These are phyloP conservation scores for Flagelloscypha sp. DNA, from an alignment of 768 basidiomycete genomes.

Conservation along the genomic window DNA sequence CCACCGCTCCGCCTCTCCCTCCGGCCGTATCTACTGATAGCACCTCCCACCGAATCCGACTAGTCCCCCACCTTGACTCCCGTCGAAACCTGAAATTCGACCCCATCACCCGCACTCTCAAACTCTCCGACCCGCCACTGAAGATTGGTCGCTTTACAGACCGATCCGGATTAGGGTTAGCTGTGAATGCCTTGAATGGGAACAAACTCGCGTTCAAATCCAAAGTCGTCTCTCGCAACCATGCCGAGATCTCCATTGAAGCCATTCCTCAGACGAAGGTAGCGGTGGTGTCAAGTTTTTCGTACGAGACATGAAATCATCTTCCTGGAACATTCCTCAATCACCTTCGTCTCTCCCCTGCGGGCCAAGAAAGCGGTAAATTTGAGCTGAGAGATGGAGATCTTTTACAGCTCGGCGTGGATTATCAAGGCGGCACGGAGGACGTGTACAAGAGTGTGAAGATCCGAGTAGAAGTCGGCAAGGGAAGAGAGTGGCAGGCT, in stretches of 20 bases:
- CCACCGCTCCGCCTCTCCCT: slow-evolving; percentile 13
- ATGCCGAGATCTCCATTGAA: slow-evolving; percentile 91
- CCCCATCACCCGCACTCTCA: slow-evolving; percentile 80
- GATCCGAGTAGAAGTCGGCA: slow-evolving; percentile 83
- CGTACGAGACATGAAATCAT: slow-evolving; percentile 84
- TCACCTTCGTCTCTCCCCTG: slow-evolving; percentile 80
- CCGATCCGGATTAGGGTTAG: slow-evolving; percentile 56
- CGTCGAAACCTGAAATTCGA: slow-evolving; percentile 87
- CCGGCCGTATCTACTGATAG: slow-evolving; percentile 12
- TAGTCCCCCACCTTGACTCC: slow-evolving; percentile 92
- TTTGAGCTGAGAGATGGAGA: slow-evolving; percentile 86
- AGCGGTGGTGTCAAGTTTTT: slow-evolving; percentile 71
- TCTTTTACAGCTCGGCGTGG: slow-evolving; percentile 89
- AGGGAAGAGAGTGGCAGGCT: slow-evolving; percentile 85
- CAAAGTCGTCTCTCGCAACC: slow-evolving; percentile 90
- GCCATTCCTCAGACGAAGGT: too few relatives aligned
- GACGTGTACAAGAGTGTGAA: slow-evolving; percentile 97
- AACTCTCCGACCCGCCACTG: slow-evolving; percentile 57
- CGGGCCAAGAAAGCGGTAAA: slow-evolving; percentile 72
- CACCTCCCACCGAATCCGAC: slow-evolving; percentile 68
- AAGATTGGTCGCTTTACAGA: slow-evolving; percentile 96
- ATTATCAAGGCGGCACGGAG: slow-evolving; percentile 95
- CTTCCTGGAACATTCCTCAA: slow-evolving; percentile 93
- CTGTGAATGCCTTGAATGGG: slow-evolving; percentile 61
- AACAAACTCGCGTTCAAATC: slow-evolving; percentile 91